Evolutionary conservation across 768 basidiomycete species (phyloP).

Genomic region (Termitomyces sp.): DNA sequence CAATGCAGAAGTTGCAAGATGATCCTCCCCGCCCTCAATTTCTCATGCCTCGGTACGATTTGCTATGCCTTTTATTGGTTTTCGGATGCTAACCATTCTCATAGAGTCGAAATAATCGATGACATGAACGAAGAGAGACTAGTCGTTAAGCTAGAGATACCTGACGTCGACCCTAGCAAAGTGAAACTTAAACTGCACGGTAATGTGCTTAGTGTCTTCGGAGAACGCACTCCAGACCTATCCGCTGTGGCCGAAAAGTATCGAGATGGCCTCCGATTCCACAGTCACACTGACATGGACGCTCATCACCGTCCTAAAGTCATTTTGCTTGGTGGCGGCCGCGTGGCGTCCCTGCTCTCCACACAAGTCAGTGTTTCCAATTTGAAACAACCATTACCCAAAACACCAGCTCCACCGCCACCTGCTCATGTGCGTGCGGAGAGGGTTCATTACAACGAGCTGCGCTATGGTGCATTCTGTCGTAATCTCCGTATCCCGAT

Average conservation of each 20-base stretch:
- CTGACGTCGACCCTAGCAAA: constrained; percentile 36
- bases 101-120: constrained; percentile 41
- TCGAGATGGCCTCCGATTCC: constrained; percentile 4
- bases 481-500: constrained; percentile 33
- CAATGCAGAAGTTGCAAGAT: not conserved
- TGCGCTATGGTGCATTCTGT: constrained; percentile 42
- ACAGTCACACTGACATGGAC: constrained; percentile 4
- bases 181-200: constrained; percentile 31
- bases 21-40: constrained; percentile 1
- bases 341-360: constrained; percentile 4
- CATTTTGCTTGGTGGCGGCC: constrained; percentile 10
- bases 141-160: constrained; percentile 40
- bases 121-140: constrained; percentile 30
- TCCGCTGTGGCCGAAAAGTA: constrained; percentile 7
- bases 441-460: constrained; percentile 24
- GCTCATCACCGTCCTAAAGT: constrained; percentile 3
- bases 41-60: constrained; percentile 18
- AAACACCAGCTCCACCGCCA: not conserved
- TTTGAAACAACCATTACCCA: not conserved
- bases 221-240: constrained; percentile 25
- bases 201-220: constrained; percentile 30
- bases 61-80: not conserved
- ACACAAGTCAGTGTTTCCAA: not conserved
- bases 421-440: not conserved
- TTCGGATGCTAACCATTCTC: not conserved